Conservation (phyloP, 495 filamentous ascomycete genomes). For the Penicillium robsamsonii region DNA sequence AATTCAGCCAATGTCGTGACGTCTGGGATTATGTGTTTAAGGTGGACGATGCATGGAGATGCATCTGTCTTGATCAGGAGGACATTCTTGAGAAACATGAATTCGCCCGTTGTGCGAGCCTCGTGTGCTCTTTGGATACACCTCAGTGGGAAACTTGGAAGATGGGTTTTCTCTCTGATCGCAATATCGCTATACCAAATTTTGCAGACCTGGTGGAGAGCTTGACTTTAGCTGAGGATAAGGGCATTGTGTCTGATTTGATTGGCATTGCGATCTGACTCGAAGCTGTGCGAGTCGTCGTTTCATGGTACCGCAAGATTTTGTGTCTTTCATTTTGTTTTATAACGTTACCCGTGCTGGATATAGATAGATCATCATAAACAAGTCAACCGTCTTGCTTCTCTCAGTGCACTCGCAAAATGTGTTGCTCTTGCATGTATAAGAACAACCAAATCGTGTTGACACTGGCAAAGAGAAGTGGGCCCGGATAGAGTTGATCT, state of each 20-base stretch:
- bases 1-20: conserved; percentile 3
- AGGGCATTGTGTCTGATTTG: background rate
- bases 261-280: conserved; percentile 7
- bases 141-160: conserved; percentile 7
- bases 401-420: no score
- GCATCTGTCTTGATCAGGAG: conserved; percentile 6
- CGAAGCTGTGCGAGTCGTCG: no score
- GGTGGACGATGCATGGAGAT: conserved; percentile 9
- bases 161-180: background rate
- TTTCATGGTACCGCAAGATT: background rate
- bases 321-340: background rate
- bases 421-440: no score
- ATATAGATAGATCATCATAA: no score
- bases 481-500: no score
- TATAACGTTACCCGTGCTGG: no score
- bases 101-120: conserved; percentile 3
- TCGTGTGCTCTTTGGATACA: conserved; percentile 3
- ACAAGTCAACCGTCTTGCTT: no score
- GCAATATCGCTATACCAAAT: background rate
- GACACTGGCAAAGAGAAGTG: no score
- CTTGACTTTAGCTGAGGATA: background rate
- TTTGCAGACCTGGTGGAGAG: background rate
- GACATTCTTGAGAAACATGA: conserved; percentile 3
- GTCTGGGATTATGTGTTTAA: conserved; percentile 4
- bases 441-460: no score